Evolutionary conservation across 2,329 filamentous ascomycete species (phyloP), one percentile per base, ranked within the genome.

Genomic region (Zasmidium cellare): DNA sequence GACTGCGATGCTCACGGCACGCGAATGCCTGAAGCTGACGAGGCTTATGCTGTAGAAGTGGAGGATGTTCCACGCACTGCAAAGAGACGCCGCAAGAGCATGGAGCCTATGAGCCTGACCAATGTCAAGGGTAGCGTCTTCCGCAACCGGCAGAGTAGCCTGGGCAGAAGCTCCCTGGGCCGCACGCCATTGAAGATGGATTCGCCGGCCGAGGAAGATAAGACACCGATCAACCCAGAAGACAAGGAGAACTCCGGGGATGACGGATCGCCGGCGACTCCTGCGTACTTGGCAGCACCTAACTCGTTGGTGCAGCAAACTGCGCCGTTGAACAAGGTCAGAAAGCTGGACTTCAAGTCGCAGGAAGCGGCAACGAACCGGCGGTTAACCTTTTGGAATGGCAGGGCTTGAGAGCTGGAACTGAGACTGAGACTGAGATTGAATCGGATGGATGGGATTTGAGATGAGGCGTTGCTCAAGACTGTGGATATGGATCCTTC

Each of bases 51-150:
- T 2, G 70, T 75, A 1, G 71, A 74, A 45, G 45, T 72, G 3
- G 65, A 68, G 23, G 71, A 72, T 20, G 61, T 69, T 7, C 67
- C 69, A 11, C 64, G 66, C 2, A 67, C 67, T n/a, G 66, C 67
- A 20, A 65, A 65, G 51, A 66, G 72, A 23, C 61, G 71, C 23
- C 66, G 71, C 46, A 75, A 75, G 67, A 69, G 65, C 14, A 74
- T 75, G 70, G 72, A 75, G 63, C 72, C 72, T 16, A 61, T 65
- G 41, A 61, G 65, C 16, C 60, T 69, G 22, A 66, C 52, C 38
- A 68, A 71, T 49, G 48, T 72, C 14, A 66, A 66, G 7, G 72
- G 72, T 28, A 73, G 69, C 53, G 64, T 73, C 47, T 66, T 74
- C 22, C 58, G 67, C 35, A 65, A 67, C 31, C 65, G 71, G 23